Evolutionary conservation across 2,329 filamentous ascomycete genomes (phyloP), one percentile per base, ranked within the genome.

Genomic region (Arachnopeziza araneosa): DNA sequence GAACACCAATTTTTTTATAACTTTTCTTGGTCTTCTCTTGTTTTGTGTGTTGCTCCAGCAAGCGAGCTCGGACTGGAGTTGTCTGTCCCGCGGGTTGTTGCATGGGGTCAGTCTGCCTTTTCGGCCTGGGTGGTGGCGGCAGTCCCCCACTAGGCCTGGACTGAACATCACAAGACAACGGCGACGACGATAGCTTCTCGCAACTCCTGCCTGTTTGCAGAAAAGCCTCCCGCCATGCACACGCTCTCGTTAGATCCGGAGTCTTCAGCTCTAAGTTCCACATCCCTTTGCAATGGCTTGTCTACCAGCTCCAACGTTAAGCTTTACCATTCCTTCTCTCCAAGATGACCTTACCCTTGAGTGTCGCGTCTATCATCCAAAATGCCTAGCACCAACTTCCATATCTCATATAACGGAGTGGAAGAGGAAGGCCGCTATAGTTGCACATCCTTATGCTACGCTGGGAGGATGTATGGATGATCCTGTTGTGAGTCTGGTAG

Each of bases 361-460:
- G 67, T 96, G 92, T 71, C 89, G 93, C 60, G 76, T 98, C 61
- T 96, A 95, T 74, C 87, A 95, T 67, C 88, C 89, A 1, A 67
- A 71, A 1, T 80, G 79, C 32, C 71, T 82, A 8, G 26, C 53
- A 5, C 67, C 66, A 1, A 64, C 53, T 1, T 60, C 64, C 3
- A 50, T 63, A 19, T 65, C 66, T 6, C 64, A 69, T 21, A 24
- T 65, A 12, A 55, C 56, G 6, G 50, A 55, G 63, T 77, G 73
- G 74, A 70, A 61, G 53, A 77, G 73, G 60, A 78, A 74, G 62
- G 83, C 80, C 2, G 85, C 86, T 0, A 79, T 96, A 2, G 77
- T 98, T 49, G 93, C 93, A 14, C 95, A 98, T 73, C 93, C 95
- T 0, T 98, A 98, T 71, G 91, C 91, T 36, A 87, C 91, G 0